phyloP scores from a whole-genome alignment of 805 yeast genomes.

The Candida khao-thaluensis region DNA sequence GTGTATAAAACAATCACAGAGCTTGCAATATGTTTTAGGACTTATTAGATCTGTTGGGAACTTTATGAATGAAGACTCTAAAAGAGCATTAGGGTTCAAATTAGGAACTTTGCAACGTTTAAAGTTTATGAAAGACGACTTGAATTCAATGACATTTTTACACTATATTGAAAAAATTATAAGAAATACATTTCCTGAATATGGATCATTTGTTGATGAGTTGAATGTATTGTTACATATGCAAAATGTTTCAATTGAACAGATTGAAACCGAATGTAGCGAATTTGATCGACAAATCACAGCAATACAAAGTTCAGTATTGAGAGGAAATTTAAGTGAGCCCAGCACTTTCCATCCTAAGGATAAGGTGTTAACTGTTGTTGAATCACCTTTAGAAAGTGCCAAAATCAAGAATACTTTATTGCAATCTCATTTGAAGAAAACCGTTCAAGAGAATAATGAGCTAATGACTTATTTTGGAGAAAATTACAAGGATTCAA shows the following conservation, averaged over 20 bases:
- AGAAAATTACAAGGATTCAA: slow-evolving; percentile 75
- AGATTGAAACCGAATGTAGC: slow-evolving; percentile 68
- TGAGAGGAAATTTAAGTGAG: slow-evolving; percentile 83
- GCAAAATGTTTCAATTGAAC: slow-evolving; percentile 79
- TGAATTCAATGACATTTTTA: slow-evolving; percentile 82
- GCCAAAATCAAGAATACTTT: slow-evolving; percentile 71
- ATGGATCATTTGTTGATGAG: slow-evolving; percentile 73
- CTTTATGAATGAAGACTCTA: slow-evolving; percentile 90
- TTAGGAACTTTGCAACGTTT: slow-evolving; percentile 86
- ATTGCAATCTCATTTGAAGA: slow-evolving; percentile 59
- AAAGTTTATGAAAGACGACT: slow-evolving; percentile 85
- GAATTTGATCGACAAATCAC: slow-evolving; percentile 59
- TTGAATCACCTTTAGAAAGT: slow-evolving; percentile 65
- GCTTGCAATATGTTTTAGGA: slow-evolving; percentile 71
- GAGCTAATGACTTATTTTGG: slow-evolving; percentile 81
- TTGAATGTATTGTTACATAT: slow-evolving; percentile 56
- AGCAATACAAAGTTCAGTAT: slow-evolving; percentile 72
- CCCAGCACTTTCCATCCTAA: slow-evolving; percentile 76
- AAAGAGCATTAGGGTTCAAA: slow-evolving; percentile 91
- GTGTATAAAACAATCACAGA: slow-evolving; percentile 61
- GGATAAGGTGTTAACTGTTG: slow-evolving; percentile 64
- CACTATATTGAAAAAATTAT: slow-evolving; percentile 90
- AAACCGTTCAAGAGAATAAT: slow-evolving; percentile 64
- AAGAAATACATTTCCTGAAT: slow-evolving; percentile 80
- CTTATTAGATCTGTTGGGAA: slow-evolving; percentile 91